Evolutionary conservation across 768 basidiomycete species (phyloP), one percentile per base, ranked within the genome.

Genomic region (Sporobolomyces phaffii): DNA sequence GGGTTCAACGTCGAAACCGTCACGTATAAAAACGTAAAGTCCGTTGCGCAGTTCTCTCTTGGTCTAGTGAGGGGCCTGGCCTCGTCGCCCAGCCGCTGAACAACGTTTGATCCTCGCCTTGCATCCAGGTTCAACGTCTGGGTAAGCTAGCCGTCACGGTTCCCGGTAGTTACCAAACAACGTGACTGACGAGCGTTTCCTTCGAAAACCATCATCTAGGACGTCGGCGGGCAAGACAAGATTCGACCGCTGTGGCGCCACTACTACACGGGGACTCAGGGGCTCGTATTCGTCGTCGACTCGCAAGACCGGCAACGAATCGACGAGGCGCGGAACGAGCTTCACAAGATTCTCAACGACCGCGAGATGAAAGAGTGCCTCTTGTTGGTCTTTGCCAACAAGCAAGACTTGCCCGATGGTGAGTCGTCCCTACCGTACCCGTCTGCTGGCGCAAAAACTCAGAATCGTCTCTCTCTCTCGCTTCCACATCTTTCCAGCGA

Each of bases 1-100:
- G 94, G 94, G 28, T 98, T 98, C 84, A 98, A 98, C 76, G 94
- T 98, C 66, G 94, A 98, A 80, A 98, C 94, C 5, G 94, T 98
- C 59, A 96, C 92, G 51, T 98, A 98, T 81, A 96, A 96, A 84
- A 97, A 98, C 69, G 92, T 80, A 38, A 80, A 81, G 73, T 68
- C 34, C 44, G 70, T 43, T 29, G 10, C 38, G 10, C n/a, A n/a
- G n/a, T n/a, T n/a, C n/a, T n/a, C n/a, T n/a, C n/a, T n/a, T n/a
- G n/a, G n/a, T n/a, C n/a, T n/a, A n/a, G n/a, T n/a, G n/a, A n/a
- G n/a, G n/a, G n/a, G n/a, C n/a, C n/a, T n/a, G n/a, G n/a, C n/a
- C n/a, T n/a, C n/a, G n/a, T n/a, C n/a, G n/a, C n/a, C n/a, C n/a
- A n/a, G n/a, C n/a, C n/a, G n/a, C n/a, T n/a, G n/a, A n/a, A n/a